Base-by-base conservation (phyloP, 2,329 filamentous ascomycete genomes). In the Hypoxylon rubiginosum region DNA sequence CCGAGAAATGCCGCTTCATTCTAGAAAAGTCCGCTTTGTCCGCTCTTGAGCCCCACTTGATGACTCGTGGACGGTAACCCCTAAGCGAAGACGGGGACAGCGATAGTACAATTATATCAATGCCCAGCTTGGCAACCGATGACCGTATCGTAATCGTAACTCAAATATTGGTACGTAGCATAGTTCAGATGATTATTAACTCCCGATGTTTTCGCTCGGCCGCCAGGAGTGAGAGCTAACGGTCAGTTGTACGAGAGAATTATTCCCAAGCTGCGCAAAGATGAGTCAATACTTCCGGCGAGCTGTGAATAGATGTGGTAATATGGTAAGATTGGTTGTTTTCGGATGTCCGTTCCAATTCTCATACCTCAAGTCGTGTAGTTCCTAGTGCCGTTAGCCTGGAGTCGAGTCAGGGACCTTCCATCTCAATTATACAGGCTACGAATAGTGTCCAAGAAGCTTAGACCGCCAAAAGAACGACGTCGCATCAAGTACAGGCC, bases 401-500 rank as follows among this genome's bases (percentile, higher is more conserved):
- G 21, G 48, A n/a, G 32, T 46, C 34, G 10, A 21, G n/a, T 52
- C 5, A n/a, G n/a, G 19, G 41, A 15, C 19, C 19, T 36, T 11
- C 48, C 13, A 30, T 67, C 9, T 36, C 62, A 49, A 41, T 67
- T 69, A 10, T 52, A 52, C 7, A 71, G 43, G 53, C 60, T 70
- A 24, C 62, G 62, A 43, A 70, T 58, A 4, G 48, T 19, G 36
- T 32, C 54, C 30, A 61, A 43, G 24, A 62, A 36, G 56, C 50
- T 15, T 17, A 53, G 17, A 3, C 68, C 34, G 11, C 62, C 43
- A 4, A 58, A 34, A 7, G 55, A 45, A 19, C 63, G 66, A n/a
- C 53, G 62, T 43, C 43, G 64, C 4, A 41, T 54, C 52, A 49
- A 62, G 66, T 71, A 54, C 39, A 75, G 46, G 32, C 71, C 72